Conservation (phyloP, 768 basidiomycete genomes). For the Serendipita sp. region DNA sequence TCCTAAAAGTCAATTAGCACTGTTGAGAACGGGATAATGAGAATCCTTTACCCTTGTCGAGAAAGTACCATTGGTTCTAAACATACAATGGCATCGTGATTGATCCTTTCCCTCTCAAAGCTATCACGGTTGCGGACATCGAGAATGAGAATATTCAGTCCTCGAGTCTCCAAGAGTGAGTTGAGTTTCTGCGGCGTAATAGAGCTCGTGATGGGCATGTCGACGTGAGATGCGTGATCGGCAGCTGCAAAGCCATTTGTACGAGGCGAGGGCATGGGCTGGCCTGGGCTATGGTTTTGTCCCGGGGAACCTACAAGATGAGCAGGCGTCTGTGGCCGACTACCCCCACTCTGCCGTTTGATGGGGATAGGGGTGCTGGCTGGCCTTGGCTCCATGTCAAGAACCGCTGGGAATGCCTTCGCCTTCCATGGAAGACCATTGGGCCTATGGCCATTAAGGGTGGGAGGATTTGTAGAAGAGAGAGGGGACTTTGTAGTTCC, state of each 20-base stretch:
- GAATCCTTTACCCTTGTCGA: conserved; percentile 45
- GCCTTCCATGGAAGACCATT: conserved; percentile 23
- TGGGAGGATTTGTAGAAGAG: conserved; percentile 31
- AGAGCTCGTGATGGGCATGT: conserved; percentile 44
- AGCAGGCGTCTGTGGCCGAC: conserved; percentile 40
- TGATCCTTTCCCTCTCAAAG: conserved; percentile 62
- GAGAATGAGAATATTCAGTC: conserved; percentile 52
- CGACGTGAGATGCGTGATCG: conserved; percentile 25
- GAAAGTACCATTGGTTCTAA: conserved; percentile 67
- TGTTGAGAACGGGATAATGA: not conserved
- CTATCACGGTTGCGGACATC: conserved; percentile 71
- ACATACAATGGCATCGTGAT: conserved; percentile 51
- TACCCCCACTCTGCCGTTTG: conserved; percentile 37
- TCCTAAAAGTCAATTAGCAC: conserved; percentile 25
- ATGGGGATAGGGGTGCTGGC: conserved; percentile 58
- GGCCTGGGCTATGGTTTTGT: conserved; percentile 17
- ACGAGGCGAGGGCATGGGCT: conserved; percentile 18
- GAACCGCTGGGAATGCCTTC: conserved; percentile 8
- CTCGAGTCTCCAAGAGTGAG: conserved; percentile 35
- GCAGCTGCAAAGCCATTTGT: conserved; percentile 9
- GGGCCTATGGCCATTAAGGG: conserved; percentile 23
- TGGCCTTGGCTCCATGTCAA: conserved; percentile 39
- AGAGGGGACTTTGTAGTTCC: not conserved
- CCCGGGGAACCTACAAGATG: conserved; percentile 16
- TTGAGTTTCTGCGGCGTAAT: conserved; percentile 44